Conservation (phyloP, 2,329 filamentous ascomycete species). For the Colletotrichum tamarilloi region DNA sequence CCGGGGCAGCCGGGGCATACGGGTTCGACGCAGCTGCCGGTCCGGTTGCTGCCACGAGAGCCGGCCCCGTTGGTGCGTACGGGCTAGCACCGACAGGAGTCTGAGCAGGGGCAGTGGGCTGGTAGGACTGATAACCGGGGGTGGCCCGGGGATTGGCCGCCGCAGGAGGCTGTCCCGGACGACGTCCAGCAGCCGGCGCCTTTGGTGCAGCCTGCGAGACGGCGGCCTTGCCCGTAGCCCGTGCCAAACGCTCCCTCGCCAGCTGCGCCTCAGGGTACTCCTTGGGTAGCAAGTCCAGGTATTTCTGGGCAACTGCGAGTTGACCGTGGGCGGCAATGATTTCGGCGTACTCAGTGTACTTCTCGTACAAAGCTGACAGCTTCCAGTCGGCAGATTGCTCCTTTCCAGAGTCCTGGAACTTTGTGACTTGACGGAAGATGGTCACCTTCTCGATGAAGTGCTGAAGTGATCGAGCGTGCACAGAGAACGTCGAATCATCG, state of each 20-base stretch:
- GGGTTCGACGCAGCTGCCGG: conserved; percentile 45
- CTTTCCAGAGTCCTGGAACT: conserved; percentile 85
- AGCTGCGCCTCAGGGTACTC: conserved; percentile 89
- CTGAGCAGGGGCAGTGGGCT: conserved; percentile 12
- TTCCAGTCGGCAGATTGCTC: conserved; percentile 85
- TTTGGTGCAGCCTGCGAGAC: conserved; percentile 44
- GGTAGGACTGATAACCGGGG: conserved; percentile 9
- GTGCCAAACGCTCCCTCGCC: conserved; percentile 84
- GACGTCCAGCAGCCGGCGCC: conserved; percentile 42
- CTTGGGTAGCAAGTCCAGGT: conserved; percentile 85
- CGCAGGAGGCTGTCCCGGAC: conserved; percentile 39
- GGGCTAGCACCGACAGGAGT: conserved; percentile 19
- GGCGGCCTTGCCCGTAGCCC: conserved; percentile 76
- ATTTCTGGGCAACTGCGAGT: conserved; percentile 87
- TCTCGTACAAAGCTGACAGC: conserved; percentile 86
- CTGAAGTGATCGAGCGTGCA: conserved; percentile 89
- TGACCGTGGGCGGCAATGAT: conserved; percentile 93
- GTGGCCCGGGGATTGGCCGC: conserved; percentile 1
- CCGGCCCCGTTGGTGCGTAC: conserved; percentile 43
- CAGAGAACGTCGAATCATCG: conserved; percentile 86
- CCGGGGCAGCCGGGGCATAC: conserved; percentile 42
- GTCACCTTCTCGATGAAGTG: conserved; percentile 98
- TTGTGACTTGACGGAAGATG: conserved; percentile 92
- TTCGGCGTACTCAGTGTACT: conserved; percentile 97
- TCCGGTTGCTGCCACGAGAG: conserved; percentile 47